Evolutionary conservation across 345 rosid genomes (phyloP), one percentile per base, ranked within the genome.

Genomic region (Melaleuca alternifolia): DNA sequence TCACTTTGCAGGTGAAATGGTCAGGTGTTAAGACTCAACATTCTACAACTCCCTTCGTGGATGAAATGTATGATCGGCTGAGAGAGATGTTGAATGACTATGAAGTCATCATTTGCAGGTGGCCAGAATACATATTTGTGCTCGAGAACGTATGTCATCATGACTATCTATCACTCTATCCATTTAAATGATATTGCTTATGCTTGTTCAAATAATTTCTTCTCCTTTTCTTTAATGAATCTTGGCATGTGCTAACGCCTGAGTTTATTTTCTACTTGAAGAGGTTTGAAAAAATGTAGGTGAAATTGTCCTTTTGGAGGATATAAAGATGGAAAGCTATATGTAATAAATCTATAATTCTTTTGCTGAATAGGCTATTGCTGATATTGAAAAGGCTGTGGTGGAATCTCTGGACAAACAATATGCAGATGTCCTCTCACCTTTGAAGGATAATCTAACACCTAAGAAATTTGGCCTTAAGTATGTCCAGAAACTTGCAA

Each of bases 351-450:
- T 28, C 85, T 51, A 51, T 83, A 33, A 51, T 37, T 71, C 48
- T 18, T 79, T 20, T 16, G 53, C n/a, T 86, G 33, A 52, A 84
- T 87, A 97, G 99, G 99, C 99, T 84, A 90, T 96, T 89, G 98
- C 98, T 85, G 99, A 97, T 92, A 93, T 97, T 37, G 99, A 97
- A 92, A 97, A 94, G 87, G 98, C 99, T 54, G 91, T 92, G 52
- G 93, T 97, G 86, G 99, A 97, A 89, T 95, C 99, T 89, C 90
- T 97, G 92, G 99, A 97, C 89, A 97, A 93, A 91, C 99, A 96
- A 87, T 97, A 96, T 89, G 96, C 98, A 41, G 99, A 95, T 91
- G 96, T 97, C 16, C 86, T 97, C 30, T 88, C 98, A 84, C 99
- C 99, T 85, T 88, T 97, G 89, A 97, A 95, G 94, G 99, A 95